Base-by-base conservation (phyloP, 192 early-diverging fungal species). In the Coemansia sp. region DNA sequence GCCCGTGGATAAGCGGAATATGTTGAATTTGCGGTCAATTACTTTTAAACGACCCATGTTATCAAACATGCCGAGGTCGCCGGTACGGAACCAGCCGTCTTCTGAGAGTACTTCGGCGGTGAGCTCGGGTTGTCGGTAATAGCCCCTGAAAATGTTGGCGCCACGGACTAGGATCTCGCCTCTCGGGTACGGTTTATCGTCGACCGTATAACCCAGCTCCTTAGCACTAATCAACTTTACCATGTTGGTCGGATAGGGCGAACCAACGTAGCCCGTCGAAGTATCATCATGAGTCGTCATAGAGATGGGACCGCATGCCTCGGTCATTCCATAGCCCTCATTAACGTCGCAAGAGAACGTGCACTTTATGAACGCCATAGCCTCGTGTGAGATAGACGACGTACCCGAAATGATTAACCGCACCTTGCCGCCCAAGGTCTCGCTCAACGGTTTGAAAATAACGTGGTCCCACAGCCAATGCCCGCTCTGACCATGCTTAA, bases 21-120 rank as follows among this genome's bases (percentile, higher is more conserved):
- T 87, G 78, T 96, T 97, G 90, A 95, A 96, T 74, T 91, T 93
- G 65, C 97, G 89, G 78, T 99, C 97, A 72, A 99, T 96, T 45
- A 99, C 89, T 36, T 86, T 79, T 23, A 99, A 74, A 45, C 90
- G 86, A 10, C 95, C 95, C 66, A 95, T 89, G 9, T 88, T 80
- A 69, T 90, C 86, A 87, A 90, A 92, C 87, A 94, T 91, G 64
- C 89, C 97, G 74, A 98, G 93, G 80, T 95, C 95, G 45, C 95
- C 95, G n/a, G 94, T 96, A 74, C 86, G 89, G 67, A 96, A 82
- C 94, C 94, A 97, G 32, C 91, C 91, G 73, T 96, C 94, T 36
- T 78, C 81, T 4, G 90, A 92, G 37, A 94, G 73, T 0, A 89
- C 86, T 59, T 96, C 92, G 45, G 83, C 84, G 0, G 94, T 95